phyloP scores from a whole-genome alignment of 257 asterid genomes.

The Solanum chiquidenum region DNA sequence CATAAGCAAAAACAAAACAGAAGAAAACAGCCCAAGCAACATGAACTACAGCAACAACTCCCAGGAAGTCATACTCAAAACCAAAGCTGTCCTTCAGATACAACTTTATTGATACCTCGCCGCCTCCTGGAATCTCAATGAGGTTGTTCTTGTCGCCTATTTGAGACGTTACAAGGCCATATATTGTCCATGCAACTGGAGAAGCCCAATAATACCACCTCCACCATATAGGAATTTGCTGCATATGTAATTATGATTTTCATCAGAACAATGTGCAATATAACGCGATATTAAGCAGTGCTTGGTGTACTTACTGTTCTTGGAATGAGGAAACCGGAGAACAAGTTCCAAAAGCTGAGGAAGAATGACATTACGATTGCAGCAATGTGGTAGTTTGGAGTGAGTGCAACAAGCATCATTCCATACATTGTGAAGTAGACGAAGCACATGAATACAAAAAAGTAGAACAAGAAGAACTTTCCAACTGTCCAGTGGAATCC shows the following conservation, averaged over 20 bases:
- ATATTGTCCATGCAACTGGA: conserved; percentile 78
- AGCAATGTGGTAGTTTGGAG: conserved; percentile 70
- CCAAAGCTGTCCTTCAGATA: conserved; percentile 40
- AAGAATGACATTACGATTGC: conserved; percentile 79
- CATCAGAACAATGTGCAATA: not conserved
- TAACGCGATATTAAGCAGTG: not conserved
- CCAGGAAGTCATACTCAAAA: conserved; percentile 54
- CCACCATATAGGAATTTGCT: conserved; percentile 91
- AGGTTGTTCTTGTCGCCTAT: conserved; percentile 31
- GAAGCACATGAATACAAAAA: conserved; percentile 63
- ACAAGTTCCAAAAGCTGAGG: conserved; percentile 85
- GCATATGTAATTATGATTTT: not conserved
- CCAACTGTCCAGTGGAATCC: conserved; percentile 56
- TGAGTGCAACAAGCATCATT: conserved; percentile 82
- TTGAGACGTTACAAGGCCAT: conserved; percentile 69
- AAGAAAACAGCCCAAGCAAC: conserved; percentile 63
- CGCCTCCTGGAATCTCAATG: conserved; percentile 37
- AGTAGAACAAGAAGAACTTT: conserved; percentile 66
- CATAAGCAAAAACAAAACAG: conserved; percentile 54
- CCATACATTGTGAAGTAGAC: conserved; percentile 69
- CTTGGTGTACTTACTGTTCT: conserved; percentile 47
- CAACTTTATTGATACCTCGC: conserved; percentile 21
- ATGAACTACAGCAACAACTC: conserved; percentile 57
- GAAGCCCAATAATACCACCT: conserved; percentile 91
- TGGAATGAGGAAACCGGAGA: conserved; percentile 68